Percentiles rank a stretch among this genome's conserved stretches.
Conservation (phyloP, 202 grass and related monocot species). For the Hordeum pubiflorum region DNA sequence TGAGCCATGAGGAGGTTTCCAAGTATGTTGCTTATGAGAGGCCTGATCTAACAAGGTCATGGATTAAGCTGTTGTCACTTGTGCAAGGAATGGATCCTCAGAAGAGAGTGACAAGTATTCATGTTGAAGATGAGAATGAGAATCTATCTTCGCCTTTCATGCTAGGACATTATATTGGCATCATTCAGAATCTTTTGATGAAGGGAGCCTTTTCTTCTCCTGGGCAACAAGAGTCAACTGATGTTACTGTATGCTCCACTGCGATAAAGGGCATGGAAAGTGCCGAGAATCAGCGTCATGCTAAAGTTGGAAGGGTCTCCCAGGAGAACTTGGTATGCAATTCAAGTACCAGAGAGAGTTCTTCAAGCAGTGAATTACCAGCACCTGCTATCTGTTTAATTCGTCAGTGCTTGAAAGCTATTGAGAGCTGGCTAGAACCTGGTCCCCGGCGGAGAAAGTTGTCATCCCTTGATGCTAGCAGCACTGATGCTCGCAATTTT, state of each 20-base stretch:
- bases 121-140: constrained; percentile 90
- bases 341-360: constrained; percentile 29
- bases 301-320: constrained; percentile 90
- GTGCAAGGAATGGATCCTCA: constrained; percentile 91
- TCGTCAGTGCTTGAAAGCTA: constrained; percentile 71
- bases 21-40: constrained; percentile 69
- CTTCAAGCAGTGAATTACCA: constrained; percentile 19
- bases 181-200: constrained; percentile 69
- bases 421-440: constrained; percentile 75
- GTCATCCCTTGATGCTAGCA: constrained; percentile 38
- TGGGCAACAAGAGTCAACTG: constrained; percentile 58
- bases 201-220: constrained; percentile 63
- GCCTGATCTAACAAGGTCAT: constrained; percentile 74
- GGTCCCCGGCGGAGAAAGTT: constrained; percentile 39
- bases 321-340: constrained; percentile 35
- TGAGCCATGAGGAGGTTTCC: constrained; percentile 77
- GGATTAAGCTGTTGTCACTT: constrained; percentile 77
- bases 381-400: constrained; percentile 56
- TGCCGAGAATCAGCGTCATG: constrained; percentile 60
- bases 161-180: constrained; percentile 64
- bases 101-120: constrained; percentile 70
- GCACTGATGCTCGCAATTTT: constrained; percentile 29
- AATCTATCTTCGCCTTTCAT: constrained; percentile 65
- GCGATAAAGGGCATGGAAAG: constrained; percentile 43
- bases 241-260: constrained; percentile 58